These are phyloP conservation scores for Pleurotus eryngii DNA, from an alignment of 768 basidiomycete species.

Conservation along the genomic window DNA sequence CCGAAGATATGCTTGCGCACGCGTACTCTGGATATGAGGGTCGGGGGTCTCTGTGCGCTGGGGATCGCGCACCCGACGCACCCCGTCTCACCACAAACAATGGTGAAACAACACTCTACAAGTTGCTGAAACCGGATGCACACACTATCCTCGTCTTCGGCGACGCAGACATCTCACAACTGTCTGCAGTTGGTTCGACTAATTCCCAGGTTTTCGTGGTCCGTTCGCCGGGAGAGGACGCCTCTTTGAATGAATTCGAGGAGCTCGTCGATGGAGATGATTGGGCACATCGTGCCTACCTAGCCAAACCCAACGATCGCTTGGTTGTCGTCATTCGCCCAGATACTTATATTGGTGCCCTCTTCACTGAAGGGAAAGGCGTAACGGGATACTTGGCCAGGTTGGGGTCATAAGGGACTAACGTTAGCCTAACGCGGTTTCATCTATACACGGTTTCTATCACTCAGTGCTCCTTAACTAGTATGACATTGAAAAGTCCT, in stretches of 20 bases:
- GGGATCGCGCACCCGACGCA: slow-evolving; percentile 25
- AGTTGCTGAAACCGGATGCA: slow-evolving; percentile 8
- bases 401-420: too few relatives aligned
- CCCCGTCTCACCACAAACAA: slow-evolving; percentile 8
- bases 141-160: slow-evolving; percentile 13
- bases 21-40: slow-evolving; percentile 14
- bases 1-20: slow-evolving; percentile 10
- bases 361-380: too few relatives aligned
- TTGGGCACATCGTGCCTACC: slow-evolving; percentile 6
- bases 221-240: neutral
- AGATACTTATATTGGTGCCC: slow-evolving; percentile 18
- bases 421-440: too few relatives aligned
- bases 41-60: slow-evolving; percentile 14
- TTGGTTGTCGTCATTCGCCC: slow-evolving; percentile 15
- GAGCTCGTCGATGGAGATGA: neutral
- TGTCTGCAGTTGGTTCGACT: neutral
- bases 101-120: slow-evolving; percentile 11
- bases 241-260: neutral
- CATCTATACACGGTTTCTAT: too few relatives aligned
- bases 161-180: neutral
- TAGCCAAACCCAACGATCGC: neutral
- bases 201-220: neutral
- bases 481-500: slow-evolving; percentile 51
- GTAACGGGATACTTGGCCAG: too few relatives aligned
- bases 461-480: slow-evolving; percentile 12